phyloP scores from a whole-genome alignment of 176 grass and related monocot genomes.

The Oryza rufipogon region DNA sequence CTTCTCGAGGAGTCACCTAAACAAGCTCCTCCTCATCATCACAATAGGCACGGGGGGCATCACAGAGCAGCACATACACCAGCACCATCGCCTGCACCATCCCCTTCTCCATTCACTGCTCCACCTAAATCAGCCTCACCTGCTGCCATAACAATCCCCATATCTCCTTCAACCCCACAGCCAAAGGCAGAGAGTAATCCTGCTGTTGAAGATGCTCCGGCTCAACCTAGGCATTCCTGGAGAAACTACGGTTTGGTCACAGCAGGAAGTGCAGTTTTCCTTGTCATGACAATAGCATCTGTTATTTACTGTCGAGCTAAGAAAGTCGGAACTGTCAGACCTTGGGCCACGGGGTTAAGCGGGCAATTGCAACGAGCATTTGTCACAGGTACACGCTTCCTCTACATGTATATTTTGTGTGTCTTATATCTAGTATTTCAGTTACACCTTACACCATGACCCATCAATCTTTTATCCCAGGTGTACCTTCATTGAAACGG shows the following conservation, averaged over 20 bases:
- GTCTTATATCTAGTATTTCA: not conserved
- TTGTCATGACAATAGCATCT: conserved; percentile 40
- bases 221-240: conserved; percentile 13
- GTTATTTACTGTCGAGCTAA: conserved; percentile 49
- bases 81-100: conserved; percentile 23
- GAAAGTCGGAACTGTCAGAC: conserved; percentile 61
- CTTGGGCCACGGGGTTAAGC: conserved; percentile 82
- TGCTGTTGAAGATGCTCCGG: not conserved
- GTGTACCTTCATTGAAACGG: conserved; percentile 65
- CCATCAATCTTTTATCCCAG: conserved; percentile 44
- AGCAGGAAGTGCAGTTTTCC: conserved; percentile 40
- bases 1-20: not conserved
- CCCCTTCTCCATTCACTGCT: conserved; percentile 26
- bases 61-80: not conserved
- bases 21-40: not conserved
- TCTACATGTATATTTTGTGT: not conserved
- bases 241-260: conserved; percentile 25
- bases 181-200: conserved; percentile 6
- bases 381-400: conserved; percentile 52
- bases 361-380: conserved; percentile 74
- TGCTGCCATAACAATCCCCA: conserved; percentile 2
- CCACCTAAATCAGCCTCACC: conserved; percentile 11
- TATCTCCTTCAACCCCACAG: conserved; percentile 9
- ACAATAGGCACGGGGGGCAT: not conserved
- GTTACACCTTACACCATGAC: conserved; percentile 28